phyloP scores from a whole-genome alignment of 2,329 filamentous ascomycete species.

The Aspergillus pseudoterreus region DNA sequence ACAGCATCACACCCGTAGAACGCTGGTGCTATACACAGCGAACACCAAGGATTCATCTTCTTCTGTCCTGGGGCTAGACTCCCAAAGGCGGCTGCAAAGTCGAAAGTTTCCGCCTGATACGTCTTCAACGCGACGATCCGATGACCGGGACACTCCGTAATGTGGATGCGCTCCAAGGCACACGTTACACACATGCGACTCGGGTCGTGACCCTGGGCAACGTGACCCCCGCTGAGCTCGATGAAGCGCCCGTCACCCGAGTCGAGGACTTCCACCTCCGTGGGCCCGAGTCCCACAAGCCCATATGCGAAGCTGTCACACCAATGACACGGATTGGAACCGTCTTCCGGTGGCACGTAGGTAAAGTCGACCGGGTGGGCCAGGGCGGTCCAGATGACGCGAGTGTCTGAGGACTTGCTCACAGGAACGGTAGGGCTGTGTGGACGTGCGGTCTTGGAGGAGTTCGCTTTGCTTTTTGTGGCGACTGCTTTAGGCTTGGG shows the following conservation, averaged over 20 bases:
- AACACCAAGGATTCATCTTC: slow-evolving; percentile 34
- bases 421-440: too few species aligned
- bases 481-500: neutral
- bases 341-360: slow-evolving; percentile 18
- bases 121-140: slow-evolving; percentile 23
- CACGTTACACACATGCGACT: slow-evolving; percentile 40
- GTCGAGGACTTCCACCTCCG: slow-evolving; percentile 30
- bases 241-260: slow-evolving; percentile 33
- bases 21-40: slow-evolving; percentile 39
- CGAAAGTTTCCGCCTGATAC: slow-evolving; percentile 12
- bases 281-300: slow-evolving; percentile 36
- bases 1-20: slow-evolving; percentile 29
- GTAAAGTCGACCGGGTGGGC: slow-evolving; percentile 41
- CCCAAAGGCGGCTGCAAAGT: slow-evolving; percentile 24
- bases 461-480: neutral
- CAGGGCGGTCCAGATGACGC: slow-evolving; percentile 34
- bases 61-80: slow-evolving; percentile 15
- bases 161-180: slow-evolving; percentile 29
- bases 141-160: slow-evolving; percentile 35
- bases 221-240: slow-evolving; percentile 39
- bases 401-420: slow-evolving; percentile 6
- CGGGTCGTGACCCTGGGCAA: slow-evolving; percentile 23
- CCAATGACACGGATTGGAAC: slow-evolving; percentile 35
- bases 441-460: neutral
- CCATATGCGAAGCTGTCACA: slow-evolving; percentile 39